Evolutionary conservation across 2,329 filamentous ascomycete species (phyloP), one percentile per base, ranked within the genome.

Genomic region (Curvularia sp.): DNA sequence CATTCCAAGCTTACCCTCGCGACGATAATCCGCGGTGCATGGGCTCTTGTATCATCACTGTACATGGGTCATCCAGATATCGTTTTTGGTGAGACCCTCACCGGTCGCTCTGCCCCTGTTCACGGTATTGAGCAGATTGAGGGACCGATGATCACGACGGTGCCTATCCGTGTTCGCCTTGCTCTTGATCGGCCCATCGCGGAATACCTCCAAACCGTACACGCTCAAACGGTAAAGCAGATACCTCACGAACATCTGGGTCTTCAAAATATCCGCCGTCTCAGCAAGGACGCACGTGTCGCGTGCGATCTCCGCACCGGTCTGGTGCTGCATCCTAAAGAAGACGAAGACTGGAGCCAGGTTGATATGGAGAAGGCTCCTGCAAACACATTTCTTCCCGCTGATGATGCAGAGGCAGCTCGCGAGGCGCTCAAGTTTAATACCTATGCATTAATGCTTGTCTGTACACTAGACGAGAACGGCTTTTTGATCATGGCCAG

Each of bases 181-280:
- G 75, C 81, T 49, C 68, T 76, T 3, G 75, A 80, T 4, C 67
- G 71, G 0, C 78, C 78, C 0, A 78, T 86, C 1, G 67, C 72
- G 0, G 80, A 86, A 46, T 89, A 84, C 61, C 76, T 90, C 3
- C 78, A 84, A 42, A 74, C 78, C 2, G 80, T 90, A 2, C 86
- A 89, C 38, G 78, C 84, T 30, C 80, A 84, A 54, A 85, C 83
- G 0, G 79, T 86, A 0, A 75, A 81, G 3, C 83, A 86, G 63
- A 88, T 89, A 5, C 84, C 86, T 0, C 84, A 89, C 68, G 86
- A 91, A 71, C 87, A 91, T 69, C 80, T 84, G 49, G 86, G 86
- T 20, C 76, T 88, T 44, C 85, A 88, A 65, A 78, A 86, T 61
- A 88, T 88, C 58, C 84, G 86, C 9, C 69, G 73, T 0, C 47